These are phyloP conservation scores for Paralagenidium karlingii DNA, from an alignment of 352 stramenopile species.

Conservation along the genomic window DNA sequence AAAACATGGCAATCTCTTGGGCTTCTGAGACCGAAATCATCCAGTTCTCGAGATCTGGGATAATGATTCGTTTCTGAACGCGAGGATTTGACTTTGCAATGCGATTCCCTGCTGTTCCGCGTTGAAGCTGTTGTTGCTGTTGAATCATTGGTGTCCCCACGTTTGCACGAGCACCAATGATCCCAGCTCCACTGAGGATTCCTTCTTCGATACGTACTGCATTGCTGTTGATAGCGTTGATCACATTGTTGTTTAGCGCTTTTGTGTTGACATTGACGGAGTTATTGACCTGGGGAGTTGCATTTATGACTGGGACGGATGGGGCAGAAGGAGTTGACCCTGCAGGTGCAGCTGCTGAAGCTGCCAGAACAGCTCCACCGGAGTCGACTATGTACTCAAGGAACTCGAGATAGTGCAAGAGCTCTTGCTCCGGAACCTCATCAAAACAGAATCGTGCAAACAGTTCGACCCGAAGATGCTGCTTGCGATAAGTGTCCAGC, in stretches of 20 bases:
- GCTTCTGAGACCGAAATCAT: constrained; percentile 47
- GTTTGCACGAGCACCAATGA: constrained; percentile 2
- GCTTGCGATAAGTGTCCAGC: constrained; percentile 40
- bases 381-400: constrained; percentile 65
- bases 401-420: constrained; percentile 56
- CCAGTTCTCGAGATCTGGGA: constrained; percentile 66
- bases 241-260: too few relatives aligned
- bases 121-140: not conserved
- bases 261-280: too few relatives aligned
- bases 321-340: not conserved
- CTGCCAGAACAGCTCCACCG: constrained; percentile 1
- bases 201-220: too few relatives aligned
- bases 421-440: constrained; percentile 32
- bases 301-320: too few relatives aligned
- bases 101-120: not conserved
- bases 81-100: not conserved
- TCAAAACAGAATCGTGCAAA: constrained; percentile 72
- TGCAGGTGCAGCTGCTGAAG: not conserved
- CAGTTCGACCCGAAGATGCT: constrained; percentile 61
- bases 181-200: too few relatives aligned
- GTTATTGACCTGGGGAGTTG: too few relatives aligned
- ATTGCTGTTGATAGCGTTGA: too few relatives aligned
- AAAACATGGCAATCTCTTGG: constrained; percentile 41
- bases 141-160: not conserved
- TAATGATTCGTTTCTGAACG: constrained; percentile 12